A percentile compares a stretch with the other conserved stretches of the same genome.
Evolutionary conservation across 2,329 filamentous ascomycete genomes (phyloP).

Genomic region (Cladosporium velox): DNA sequence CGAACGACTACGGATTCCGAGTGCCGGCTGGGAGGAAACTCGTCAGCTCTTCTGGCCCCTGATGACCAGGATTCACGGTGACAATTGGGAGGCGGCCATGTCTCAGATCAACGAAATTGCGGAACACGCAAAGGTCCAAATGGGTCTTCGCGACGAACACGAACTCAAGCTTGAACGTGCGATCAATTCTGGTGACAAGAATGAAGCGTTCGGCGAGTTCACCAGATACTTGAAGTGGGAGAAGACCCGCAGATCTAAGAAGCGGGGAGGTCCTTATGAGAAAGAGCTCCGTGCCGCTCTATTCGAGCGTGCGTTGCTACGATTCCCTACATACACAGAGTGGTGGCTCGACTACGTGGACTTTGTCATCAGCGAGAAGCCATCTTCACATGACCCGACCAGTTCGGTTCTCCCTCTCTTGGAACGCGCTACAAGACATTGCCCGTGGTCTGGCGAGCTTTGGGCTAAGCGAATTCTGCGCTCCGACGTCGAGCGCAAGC

Average conservation of each 20-base stretch:
- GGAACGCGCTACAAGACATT: conserved; percentile 82
- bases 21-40: conserved; percentile 73
- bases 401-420: conserved; percentile 65
- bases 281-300: conserved; percentile 61
- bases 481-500: conserved; percentile 74
- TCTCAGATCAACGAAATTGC: conserved; percentile 65
- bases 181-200: conserved; percentile 56
- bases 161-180: conserved; percentile 68
- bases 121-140: conserved; percentile 63
- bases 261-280: conserved; percentile 49
- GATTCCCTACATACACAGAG: conserved; percentile 71
- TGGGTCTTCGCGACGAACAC: conserved; percentile 60
- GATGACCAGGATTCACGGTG: conserved; percentile 63
- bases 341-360: conserved; percentile 85
- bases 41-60: conserved; percentile 75
- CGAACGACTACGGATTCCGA: conserved; percentile 70
- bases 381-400: conserved; percentile 23
- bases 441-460: conserved; percentile 85
- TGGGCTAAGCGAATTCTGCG: conserved; percentile 89
- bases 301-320: conserved; percentile 74
- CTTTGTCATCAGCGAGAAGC: conserved; percentile 61
- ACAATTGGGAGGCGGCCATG: conserved; percentile 75
- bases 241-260: conserved; percentile 52
- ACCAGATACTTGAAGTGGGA: conserved; percentile 85
- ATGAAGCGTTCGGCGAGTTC: conserved; percentile 57